Evolutionary conservation across 2,329 filamentous ascomycete genomes (phyloP).

Genomic region (Fusarium anguioides): DNA sequence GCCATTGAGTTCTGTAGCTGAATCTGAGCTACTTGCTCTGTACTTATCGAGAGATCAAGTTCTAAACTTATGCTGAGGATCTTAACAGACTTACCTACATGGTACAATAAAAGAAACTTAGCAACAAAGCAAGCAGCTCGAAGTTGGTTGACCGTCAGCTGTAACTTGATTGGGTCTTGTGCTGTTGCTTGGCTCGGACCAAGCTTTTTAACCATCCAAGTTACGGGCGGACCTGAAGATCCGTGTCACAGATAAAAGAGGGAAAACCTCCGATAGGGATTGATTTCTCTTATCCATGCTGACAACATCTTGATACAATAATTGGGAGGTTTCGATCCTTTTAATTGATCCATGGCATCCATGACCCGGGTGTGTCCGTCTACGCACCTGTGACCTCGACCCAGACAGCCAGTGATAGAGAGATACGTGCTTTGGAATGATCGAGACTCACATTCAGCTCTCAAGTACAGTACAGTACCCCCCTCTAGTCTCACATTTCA

Average conservation of each 20-base stretch:
- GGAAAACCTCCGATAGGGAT: slow-evolving; percentile 1
- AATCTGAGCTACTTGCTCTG: neutral
- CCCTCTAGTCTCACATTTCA: slow-evolving; percentile 11
- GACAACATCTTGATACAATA: neutral
- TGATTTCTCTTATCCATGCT: neutral
- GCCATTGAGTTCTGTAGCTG: neutral
- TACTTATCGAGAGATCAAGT: neutral
- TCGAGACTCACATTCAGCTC: neutral
- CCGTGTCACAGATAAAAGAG: slow-evolving; percentile 14
- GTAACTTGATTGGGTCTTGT: slow-evolving; percentile 19
- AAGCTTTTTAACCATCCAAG: slow-evolving; percentile 30
- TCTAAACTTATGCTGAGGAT: neutral
- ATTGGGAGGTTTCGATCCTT: slow-evolving; percentile 14
- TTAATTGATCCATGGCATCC: slow-evolving; percentile 8
- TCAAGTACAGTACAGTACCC: no score
- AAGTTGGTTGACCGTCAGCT: neutral
- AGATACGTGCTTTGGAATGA: slow-evolving; percentile 16
- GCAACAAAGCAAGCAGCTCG: neutral
- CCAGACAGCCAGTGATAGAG: neutral
- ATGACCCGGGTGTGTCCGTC: slow-evolving; percentile 21
- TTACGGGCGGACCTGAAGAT: slow-evolving; percentile 32
- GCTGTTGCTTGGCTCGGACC: slow-evolving; percentile 1
- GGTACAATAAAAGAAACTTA: slow-evolving; percentile 1
- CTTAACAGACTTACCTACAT: neutral
- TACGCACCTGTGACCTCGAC: slow-evolving; percentile 19